phyloP scores from a whole-genome alignment of 1,139 yeast genomes.

The Keqinozyma sinolaborantium region DNA sequence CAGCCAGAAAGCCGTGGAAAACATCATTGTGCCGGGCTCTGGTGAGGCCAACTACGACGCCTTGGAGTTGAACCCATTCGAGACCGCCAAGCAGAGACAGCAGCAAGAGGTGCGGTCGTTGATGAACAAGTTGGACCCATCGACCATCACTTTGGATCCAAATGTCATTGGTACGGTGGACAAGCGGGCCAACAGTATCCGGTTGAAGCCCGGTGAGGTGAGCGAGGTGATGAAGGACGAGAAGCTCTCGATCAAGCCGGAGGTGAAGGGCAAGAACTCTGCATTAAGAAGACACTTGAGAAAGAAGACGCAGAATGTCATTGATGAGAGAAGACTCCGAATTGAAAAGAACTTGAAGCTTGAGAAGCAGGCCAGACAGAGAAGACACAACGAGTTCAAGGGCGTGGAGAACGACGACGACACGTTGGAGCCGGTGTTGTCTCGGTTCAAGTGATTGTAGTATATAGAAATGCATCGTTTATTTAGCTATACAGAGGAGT shows the following conservation, averaged over 20 bases:
- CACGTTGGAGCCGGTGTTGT: constrained; percentile 51
- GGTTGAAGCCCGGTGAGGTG: constrained; percentile 63
- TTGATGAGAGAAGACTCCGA: constrained; percentile 82
- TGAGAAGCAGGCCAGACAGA: constrained; percentile 72
- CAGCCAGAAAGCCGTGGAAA: constrained; percentile 71
- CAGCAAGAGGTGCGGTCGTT: constrained; percentile 85
- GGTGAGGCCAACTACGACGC: constrained; percentile 99
- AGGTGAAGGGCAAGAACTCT: constrained; percentile 76
- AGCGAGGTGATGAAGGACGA: constrained; percentile 42
- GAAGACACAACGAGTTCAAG: constrained; percentile 40
- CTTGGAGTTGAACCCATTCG: constrained; percentile 88
- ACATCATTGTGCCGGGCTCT: constrained; percentile 88
- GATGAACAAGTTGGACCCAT: constrained; percentile 87
- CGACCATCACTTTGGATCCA: constrained; percentile 90
- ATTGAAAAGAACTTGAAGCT: constrained; percentile 71
- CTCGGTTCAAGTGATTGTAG: constrained; percentile 44
- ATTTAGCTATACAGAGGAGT: constrained; percentile 7
- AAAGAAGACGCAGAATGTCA: constrained; percentile 81
- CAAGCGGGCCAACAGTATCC: constrained; percentile 55
- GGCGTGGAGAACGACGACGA: constrained; percentile 56
- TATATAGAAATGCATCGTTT: constrained; percentile 2
- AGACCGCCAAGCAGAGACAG: constrained; percentile 88
- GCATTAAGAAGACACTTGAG: constrained; percentile 77
- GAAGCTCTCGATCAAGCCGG: constrained; percentile 51
- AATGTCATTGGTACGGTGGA: constrained; percentile 83